Evolutionary conservation across 768 basidiomycete genomes (phyloP).

Genomic region (Terana coerulea): DNA sequence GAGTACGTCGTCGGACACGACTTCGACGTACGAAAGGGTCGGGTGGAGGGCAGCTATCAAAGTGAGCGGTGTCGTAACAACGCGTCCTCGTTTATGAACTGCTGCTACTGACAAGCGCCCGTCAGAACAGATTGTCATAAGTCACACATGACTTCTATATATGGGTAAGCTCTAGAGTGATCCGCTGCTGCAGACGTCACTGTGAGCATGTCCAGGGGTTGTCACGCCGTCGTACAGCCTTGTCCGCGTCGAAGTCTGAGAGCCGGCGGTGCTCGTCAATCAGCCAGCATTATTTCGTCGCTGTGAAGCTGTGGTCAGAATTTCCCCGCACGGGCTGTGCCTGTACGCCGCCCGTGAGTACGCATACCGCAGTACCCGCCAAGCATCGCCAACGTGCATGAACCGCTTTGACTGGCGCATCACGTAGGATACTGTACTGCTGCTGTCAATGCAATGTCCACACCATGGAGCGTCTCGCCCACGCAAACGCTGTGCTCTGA

Average conservation of each 20-base stretch:
- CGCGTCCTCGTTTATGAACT: conserved; percentile 15
- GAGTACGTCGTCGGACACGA: conserved; percentile 15
- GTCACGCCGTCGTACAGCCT: conserved; percentile 7
- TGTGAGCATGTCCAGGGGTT: neutral
- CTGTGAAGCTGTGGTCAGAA: neutral
- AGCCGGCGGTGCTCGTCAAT: conserved; percentile 2
- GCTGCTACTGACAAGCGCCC: conserved; percentile 10
- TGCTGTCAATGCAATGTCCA: too few relatives aligned
- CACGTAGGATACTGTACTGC: too few relatives aligned
- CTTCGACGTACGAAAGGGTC: neutral
- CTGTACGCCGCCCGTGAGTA: neutral
- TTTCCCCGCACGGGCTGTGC: neutral
- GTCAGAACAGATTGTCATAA: conserved; percentile 3
- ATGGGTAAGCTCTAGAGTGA: too few relatives aligned
- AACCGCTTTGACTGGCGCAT: neutral
- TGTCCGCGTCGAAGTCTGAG: too few relatives aligned
- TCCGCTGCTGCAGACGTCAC: too few relatives aligned
- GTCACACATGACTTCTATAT: neutral
- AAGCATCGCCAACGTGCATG: neutral
- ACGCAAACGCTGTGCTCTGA: too few relatives aligned
- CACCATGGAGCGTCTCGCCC: too few relatives aligned
- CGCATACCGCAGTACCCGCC: too few relatives aligned
- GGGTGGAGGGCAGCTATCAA: conserved; percentile 6
- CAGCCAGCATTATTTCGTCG: neutral
- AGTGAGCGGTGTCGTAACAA: conserved; percentile 5